These are phyloP conservation scores for Pseudocohnilembus persalinus DNA, from an alignment of 169 alveolate species.

Conservation along the genomic window DNA sequence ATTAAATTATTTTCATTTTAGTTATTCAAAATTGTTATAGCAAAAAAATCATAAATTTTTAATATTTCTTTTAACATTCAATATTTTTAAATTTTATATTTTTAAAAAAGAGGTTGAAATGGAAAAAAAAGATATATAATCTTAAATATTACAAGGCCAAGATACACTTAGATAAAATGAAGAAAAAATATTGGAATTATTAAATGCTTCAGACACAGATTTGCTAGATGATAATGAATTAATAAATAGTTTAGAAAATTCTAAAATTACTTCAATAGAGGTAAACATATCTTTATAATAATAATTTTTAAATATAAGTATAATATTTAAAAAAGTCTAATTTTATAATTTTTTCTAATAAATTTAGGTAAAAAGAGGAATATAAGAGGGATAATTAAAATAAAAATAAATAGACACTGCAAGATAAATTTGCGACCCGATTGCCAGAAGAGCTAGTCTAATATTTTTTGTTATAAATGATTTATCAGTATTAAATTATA, in stretches of 20 bases:
- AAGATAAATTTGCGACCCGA: background rate
- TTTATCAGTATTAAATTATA: background rate
- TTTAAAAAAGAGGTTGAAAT: background rate
- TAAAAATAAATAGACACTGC: background rate
- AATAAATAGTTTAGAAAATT: background rate
- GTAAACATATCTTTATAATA: too few relatives aligned
- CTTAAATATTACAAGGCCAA: background rate
- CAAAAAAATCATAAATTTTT: too few relatives aligned
- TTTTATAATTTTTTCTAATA: too few relatives aligned
- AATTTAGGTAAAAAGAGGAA: too few relatives aligned
- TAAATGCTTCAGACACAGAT: background rate
- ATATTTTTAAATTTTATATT: too few relatives aligned
- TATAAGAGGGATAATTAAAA: background rate
- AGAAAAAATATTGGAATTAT: background rate
- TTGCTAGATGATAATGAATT: background rate
- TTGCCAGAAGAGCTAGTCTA: background rate
- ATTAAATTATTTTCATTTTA: background rate
- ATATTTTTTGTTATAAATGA: background rate
- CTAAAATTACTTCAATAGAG: background rate
- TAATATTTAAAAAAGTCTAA: too few relatives aligned
- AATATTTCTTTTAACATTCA: too few relatives aligned
- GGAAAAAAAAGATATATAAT: background rate
- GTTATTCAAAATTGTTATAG: too few relatives aligned
- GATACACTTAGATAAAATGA: background rate
- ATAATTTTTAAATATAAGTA: too few relatives aligned